Conservation (phyloP, 441 rosid genomes). For the Adansonia rubrostipa region DNA sequence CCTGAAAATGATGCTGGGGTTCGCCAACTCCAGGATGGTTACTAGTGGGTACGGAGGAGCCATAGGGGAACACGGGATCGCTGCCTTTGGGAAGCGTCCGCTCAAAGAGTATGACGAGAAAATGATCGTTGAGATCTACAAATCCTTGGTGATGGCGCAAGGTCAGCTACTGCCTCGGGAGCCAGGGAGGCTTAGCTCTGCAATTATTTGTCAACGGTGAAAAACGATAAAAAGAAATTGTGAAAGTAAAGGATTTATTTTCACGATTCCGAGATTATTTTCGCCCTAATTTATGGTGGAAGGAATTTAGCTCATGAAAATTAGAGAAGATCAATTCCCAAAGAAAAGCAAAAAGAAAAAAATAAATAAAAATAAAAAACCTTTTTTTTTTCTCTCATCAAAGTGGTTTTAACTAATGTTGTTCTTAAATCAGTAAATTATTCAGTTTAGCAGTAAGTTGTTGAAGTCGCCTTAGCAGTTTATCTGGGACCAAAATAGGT, state of each 20-base stretch:
- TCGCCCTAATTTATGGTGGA: not conserved
- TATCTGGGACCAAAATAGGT: not conserved
- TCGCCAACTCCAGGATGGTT: conserved; percentile 56
- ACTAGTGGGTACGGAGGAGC: conserved; percentile 45
- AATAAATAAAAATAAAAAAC: not conserved
- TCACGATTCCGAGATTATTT: not conserved
- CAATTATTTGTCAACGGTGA: conserved; percentile 14
- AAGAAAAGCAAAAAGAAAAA: not conserved
- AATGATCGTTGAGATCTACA: conserved; percentile 77
- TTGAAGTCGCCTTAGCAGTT: not conserved
- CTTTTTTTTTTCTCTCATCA: not conserved
- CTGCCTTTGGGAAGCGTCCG: conserved; percentile 43
- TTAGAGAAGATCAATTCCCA: not conserved
- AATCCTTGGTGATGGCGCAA: conserved; percentile 56
- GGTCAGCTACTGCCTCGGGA: conserved; percentile 22
- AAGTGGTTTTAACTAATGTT: not conserved
- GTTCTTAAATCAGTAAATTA: conserved; percentile 21
- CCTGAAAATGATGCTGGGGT: conserved; percentile 77
- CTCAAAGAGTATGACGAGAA: conserved; percentile 78
- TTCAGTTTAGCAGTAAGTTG: conserved; percentile 21
- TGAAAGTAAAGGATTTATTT: not conserved
- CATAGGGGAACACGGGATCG: conserved; percentile 33
- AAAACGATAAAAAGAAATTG: not conserved
- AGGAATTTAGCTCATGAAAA: not conserved
- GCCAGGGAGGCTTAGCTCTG: conserved; percentile 17